Base-by-base conservation (phyloP, 169 alveolate species). In the Besnoitia besnoiti region DNA sequence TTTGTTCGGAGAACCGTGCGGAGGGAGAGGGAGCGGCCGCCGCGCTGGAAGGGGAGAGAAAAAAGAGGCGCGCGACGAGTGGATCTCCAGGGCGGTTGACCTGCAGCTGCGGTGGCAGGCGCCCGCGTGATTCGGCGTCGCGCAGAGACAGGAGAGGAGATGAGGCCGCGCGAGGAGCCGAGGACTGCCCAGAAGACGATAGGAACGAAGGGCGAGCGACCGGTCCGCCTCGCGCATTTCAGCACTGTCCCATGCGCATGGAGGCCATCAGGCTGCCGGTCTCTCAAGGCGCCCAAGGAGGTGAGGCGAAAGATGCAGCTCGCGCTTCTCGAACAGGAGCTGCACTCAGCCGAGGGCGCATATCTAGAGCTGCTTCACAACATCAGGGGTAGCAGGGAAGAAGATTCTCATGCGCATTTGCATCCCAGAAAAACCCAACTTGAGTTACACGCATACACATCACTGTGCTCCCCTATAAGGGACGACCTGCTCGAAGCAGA, bases 171-270 rank as follows among this genome's bases (percentile, higher is more conserved):
- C 73, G 73, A 21, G 30, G 27, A 55, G 55, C 5, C 73, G 73
- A 55, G 5, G 30, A 55, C 7, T 0, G 73, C 30, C 8, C 73
- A 12, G 33, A 8, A 2, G 30, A 1, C 7, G n/a, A 55, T 21
- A 33, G 27, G 73, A 8, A 33, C 16, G 73, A 16, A 0, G 33
- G 33, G 33, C 21, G 27, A 33, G 35, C 0, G 27, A n/a, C 80
- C 27, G 46, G 44, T n/a, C 16, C 4, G 24, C 39, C 42, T 4
- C 24, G 0, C 16, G 44, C 40, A 19, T 46, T 77, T 59, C 50
- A 40, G 39, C 87, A 77, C 87, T 77, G 87, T 27, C 87, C 87
- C 59, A 77, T 77, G 87, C 50, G 87, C 8, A 21, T 30, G 59
- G 87, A 77, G 35, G 12, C 87, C 21, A 51, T 77, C 42, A 37